Evolutionary conservation across 495 filamentous ascomycete genomes (phyloP).

Genomic region (Aspergillus avenaceus): DNA sequence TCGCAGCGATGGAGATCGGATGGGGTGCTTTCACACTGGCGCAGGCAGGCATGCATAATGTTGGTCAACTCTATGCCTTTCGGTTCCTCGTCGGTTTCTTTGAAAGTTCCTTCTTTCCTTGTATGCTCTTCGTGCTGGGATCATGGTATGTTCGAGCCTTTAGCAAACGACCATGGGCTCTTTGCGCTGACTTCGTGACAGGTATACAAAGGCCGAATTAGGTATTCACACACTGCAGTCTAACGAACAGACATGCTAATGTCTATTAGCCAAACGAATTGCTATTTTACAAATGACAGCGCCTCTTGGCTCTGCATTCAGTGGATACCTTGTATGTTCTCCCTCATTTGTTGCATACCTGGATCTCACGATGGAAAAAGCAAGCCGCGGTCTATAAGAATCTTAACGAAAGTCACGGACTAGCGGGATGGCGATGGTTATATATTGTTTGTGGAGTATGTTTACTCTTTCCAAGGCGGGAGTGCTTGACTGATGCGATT

Average conservation of each 20-base stretch:
- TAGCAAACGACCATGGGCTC: neutral
- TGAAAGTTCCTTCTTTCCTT: slow-evolving; percentile 15
- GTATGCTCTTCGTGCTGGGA: slow-evolving; percentile 13
- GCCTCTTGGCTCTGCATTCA: slow-evolving; percentile 12
- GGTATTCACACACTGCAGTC: neutral
- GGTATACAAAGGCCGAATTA: slow-evolving; percentile 18
- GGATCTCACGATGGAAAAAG: neutral
- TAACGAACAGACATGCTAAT: no score
- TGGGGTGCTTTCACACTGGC: slow-evolving; percentile 40
- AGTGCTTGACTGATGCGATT: neutral
- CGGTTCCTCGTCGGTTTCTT: slow-evolving; percentile 18
- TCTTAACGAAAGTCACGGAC: slow-evolving; percentile 12
- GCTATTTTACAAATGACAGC: slow-evolving; percentile 17
- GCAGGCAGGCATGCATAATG: slow-evolving; percentile 15
- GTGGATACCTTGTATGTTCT: slow-evolving; percentile 13
- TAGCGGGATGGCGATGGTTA: slow-evolving; percentile 20
- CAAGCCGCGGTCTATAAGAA: slow-evolving; percentile 19
- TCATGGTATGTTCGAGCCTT: neutral
- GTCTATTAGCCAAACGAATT: slow-evolving; percentile 17
- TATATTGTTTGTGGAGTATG: slow-evolving; percentile 19
- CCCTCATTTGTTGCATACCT: neutral
- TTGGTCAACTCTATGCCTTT: slow-evolving; percentile 14
- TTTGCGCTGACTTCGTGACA: no score
- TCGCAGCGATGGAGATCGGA: slow-evolving; percentile 36
- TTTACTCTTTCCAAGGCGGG: neutral